phyloP scores from a whole-genome alignment of 2,329 filamentous ascomycete species.

The Huntiella decipiens region DNA sequence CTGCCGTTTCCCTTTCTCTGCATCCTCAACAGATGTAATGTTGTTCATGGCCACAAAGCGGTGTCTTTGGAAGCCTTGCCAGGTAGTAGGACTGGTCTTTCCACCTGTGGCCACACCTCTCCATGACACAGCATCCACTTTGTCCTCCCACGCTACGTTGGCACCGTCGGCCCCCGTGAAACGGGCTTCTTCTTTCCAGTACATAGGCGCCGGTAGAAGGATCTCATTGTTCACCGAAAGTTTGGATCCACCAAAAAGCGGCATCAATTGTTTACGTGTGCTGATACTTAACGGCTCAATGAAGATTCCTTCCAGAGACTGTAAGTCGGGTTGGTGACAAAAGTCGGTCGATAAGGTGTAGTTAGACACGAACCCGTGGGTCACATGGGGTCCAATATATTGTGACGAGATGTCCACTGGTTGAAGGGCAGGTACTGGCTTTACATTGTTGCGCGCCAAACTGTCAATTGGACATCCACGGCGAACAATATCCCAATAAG shows the following conservation, averaged over 20 bases:
- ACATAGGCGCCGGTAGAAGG: slow-evolving; percentile 49
- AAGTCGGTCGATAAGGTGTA: slow-evolving; percentile 41
- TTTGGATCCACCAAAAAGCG: slow-evolving; percentile 52
- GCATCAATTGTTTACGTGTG: slow-evolving; percentile 38
- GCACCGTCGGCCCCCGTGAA: slow-evolving; percentile 38
- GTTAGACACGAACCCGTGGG: slow-evolving; percentile 41
- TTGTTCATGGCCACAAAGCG: slow-evolving; percentile 60
- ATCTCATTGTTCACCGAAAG: slow-evolving; percentile 52
- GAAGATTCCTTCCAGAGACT: slow-evolving; percentile 44
- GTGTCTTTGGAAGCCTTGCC: slow-evolving; percentile 56
- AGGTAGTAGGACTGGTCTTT: slow-evolving; percentile 38
- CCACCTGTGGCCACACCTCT: slow-evolving; percentile 50
- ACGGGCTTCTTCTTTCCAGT: slow-evolving; percentile 43
- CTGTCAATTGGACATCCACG: slow-evolving; percentile 45
- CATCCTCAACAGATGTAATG: slow-evolving; percentile 33
- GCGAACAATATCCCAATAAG: slow-evolving; percentile 38
- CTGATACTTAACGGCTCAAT: slow-evolving; percentile 39
- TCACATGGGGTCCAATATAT: slow-evolving; percentile 29
- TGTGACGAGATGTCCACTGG: slow-evolving; percentile 27
- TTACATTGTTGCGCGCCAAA: slow-evolving; percentile 30
- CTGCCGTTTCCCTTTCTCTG: slow-evolving; percentile 26
- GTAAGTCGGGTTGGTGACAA: slow-evolving; percentile 46
- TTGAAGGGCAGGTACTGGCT: slow-evolving; percentile 25
- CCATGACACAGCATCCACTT: slow-evolving; percentile 37
- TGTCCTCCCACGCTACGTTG: slow-evolving; percentile 37